Conservation (phyloP, 2,329 filamentous ascomycete genomes). For the Diplodia scrobiculata region DNA sequence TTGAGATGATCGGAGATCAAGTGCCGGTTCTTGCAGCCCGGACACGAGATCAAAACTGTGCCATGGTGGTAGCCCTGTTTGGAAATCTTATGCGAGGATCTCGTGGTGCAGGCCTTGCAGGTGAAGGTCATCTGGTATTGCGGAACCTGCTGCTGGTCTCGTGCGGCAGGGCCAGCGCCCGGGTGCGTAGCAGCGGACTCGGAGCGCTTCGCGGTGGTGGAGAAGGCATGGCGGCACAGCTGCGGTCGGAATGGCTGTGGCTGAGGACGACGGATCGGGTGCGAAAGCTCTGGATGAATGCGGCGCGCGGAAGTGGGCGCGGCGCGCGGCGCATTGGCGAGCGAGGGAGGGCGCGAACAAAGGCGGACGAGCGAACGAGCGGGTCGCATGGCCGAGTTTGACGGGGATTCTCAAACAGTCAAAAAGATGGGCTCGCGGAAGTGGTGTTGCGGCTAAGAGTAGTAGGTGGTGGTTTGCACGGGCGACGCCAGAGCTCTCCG, state of each 20-base stretch:
- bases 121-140: conserved; percentile 85
- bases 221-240: conserved; percentile 30
- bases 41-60: conserved; percentile 85
- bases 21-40: conserved; percentile 81
- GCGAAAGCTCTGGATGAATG: conserved; percentile 29
- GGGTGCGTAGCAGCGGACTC: conserved; percentile 57
- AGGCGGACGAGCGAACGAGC: conserved; percentile 35
- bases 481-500: conserved; percentile 13
- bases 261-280: conserved; percentile 23
- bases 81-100: conserved; percentile 81
- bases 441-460: conserved; percentile 4
- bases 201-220: conserved; percentile 39
- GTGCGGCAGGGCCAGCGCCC: background rate
- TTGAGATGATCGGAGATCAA: conserved; percentile 88
- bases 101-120: conserved; percentile 78
- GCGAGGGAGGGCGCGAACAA: conserved; percentile 32
- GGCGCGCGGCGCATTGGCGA: conserved; percentile 30
- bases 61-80: conserved; percentile 96
- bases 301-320: conserved; percentile 19
- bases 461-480: background rate
- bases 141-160: conserved; percentile 8
- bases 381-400: conserved; percentile 35
- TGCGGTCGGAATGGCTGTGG: conserved; percentile 22
- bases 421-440: background rate
- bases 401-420: background rate